These are phyloP conservation scores for Cubamyces sp. DNA, from an alignment of 768 basidiomycete species.

Conservation along the genomic window DNA sequence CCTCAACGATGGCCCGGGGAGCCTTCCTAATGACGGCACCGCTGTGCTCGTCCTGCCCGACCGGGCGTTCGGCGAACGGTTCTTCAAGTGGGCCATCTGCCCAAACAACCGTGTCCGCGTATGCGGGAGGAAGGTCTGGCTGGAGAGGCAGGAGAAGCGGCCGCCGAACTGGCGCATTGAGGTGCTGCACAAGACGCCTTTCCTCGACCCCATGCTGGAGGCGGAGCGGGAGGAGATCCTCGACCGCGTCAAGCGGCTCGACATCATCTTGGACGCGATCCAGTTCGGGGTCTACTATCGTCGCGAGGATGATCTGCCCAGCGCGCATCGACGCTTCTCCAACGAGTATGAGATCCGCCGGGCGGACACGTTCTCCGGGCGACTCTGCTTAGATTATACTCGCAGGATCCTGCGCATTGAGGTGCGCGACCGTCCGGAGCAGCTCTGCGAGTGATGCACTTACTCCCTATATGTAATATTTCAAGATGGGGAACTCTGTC, in stretches of 20 bases:
- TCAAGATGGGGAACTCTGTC: slow-evolving; percentile 58
- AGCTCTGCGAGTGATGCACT: neutral
- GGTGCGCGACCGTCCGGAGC: slow-evolving; percentile 40
- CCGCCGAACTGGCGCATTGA: neutral
- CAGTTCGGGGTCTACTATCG: slow-evolving; percentile 71
- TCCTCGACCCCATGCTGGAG: slow-evolving; percentile 33
- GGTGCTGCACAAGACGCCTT: slow-evolving; percentile 35
- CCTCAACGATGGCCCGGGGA: slow-evolving; percentile 54
- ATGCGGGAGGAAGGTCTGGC: slow-evolving; percentile 18
- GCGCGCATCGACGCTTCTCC: slow-evolving; percentile 50
- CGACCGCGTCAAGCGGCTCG: slow-evolving; percentile 40
- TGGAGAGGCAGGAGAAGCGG: slow-evolving; percentile 4
- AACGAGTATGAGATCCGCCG: slow-evolving; percentile 68
- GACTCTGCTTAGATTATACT: slow-evolving; percentile 65
- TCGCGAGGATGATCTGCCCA: slow-evolving; percentile 16
- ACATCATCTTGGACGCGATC: slow-evolving; percentile 58
- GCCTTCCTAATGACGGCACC: slow-evolving; percentile 59
- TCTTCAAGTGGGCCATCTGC: slow-evolving; percentile 46
- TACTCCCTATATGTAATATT: neutral
- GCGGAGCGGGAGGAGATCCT: slow-evolving; percentile 39
- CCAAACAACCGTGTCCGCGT: slow-evolving; percentile 34
- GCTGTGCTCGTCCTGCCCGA: slow-evolving; percentile 40
- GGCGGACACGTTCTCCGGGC: slow-evolving; percentile 46
- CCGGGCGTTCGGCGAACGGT: slow-evolving; percentile 42
- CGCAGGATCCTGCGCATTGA: slow-evolving; percentile 64